Percentiles rank a stretch among this genome's conserved stretches.
Evolutionary conservation across 2,329 filamentous ascomycete species (phyloP).

Genomic region (Neophaeococcomyces aloes): DNA sequence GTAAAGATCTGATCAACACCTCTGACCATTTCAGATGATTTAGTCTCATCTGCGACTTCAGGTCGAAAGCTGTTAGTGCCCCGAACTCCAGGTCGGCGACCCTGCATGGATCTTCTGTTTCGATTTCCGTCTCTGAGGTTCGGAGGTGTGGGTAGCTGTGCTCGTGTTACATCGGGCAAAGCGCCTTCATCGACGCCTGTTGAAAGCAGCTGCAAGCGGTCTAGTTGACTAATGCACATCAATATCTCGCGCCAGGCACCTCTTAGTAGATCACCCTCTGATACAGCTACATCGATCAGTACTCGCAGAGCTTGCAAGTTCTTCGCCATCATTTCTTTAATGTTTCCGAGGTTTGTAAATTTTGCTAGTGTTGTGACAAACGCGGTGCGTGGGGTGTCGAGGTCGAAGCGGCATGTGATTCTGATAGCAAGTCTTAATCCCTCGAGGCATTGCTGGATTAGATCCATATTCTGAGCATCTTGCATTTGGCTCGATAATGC

Average conservation of each 20-base stretch:
- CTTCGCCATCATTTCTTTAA: constrained; percentile 90
- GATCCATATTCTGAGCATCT: constrained; percentile 82
- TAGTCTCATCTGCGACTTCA: constrained; percentile 83
- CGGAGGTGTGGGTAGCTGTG: constrained; percentile 56
- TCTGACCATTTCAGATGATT: constrained; percentile 85
- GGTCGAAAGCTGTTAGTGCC: constrained; percentile 49
- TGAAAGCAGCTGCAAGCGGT: constrained; percentile 87
- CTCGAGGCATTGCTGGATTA: constrained; percentile 85
- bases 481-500: constrained; percentile 88
- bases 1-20: constrained; percentile 94
- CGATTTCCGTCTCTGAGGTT: constrained; percentile 42
- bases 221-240: constrained; percentile 89
- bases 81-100: constrained; percentile 35
- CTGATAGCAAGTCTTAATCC: constrained; percentile 89
- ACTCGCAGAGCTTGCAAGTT: constrained; percentile 91
- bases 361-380: constrained; percentile 90
- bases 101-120: constrained; percentile 57
- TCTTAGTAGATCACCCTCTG: constrained; percentile 79
- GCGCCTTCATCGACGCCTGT: constrained; percentile 87
- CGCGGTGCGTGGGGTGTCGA: constrained; percentile 85
- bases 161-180: constrained; percentile 83
- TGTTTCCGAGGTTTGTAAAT: constrained; percentile 89
- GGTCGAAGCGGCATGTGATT: constrained; percentile 84
- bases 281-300: constrained; percentile 80
- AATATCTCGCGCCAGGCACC: constrained; percentile 93